Conservation (phyloP, 495 filamentous ascomycete genomes). For the Tuber aestivum region DNA sequence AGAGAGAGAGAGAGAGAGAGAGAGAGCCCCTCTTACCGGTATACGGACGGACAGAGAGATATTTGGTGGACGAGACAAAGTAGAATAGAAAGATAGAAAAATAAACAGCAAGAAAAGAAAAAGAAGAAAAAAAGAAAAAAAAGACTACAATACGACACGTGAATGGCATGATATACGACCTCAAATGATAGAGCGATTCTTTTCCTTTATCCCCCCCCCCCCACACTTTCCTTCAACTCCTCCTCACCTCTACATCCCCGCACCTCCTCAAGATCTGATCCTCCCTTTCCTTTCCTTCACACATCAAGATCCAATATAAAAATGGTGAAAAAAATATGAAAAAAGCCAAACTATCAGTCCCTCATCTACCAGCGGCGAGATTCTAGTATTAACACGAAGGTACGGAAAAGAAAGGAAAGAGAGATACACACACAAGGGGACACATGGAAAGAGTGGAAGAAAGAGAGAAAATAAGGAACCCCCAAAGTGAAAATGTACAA, state of each 20-base stretch:
- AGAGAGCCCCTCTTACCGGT: too few species aligned
- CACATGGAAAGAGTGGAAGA: background rate
- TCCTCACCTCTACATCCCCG: background rate
- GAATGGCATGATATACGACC: background rate
- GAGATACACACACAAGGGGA: background rate
- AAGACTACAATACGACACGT: slow-evolving; percentile 9
- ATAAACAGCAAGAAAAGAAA: slow-evolving; percentile 1
- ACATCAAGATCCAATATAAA: background rate
- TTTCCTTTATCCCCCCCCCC: background rate
- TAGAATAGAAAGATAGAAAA: background rate
- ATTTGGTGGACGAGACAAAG: too few species aligned
- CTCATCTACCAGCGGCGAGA: slow-evolving; percentile 1
- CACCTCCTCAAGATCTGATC: background rate
- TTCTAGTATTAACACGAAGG: slow-evolving; percentile 3
- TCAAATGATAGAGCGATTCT: background rate
- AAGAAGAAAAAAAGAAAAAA: slow-evolving; percentile 9
- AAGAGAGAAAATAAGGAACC: background rate
- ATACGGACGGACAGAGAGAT: too few species aligned
- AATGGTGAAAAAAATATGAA: background rate
- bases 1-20: background rate
- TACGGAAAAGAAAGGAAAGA: background rate
- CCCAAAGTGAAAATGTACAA: slow-evolving; percentile 4
- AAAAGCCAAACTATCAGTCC: background rate
- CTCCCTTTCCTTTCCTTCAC: background rate
- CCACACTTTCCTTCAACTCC: background rate